Base-by-base conservation (phyloP, 768 basidiomycete genomes). In the Auricularia sp. region DNA sequence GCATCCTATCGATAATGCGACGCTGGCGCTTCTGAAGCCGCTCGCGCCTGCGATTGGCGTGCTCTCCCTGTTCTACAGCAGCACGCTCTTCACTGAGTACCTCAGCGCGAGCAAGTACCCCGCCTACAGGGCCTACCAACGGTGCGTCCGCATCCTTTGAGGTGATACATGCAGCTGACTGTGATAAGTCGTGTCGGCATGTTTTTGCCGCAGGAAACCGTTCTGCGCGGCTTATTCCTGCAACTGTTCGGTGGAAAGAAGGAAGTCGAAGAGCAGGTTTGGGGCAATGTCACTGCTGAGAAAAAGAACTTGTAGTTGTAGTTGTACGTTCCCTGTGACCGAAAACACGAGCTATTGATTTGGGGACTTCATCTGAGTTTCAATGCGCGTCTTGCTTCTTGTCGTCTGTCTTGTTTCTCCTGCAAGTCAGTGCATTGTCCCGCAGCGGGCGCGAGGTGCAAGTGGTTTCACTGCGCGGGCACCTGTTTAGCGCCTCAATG, bases 41-140 rank as follows among this genome's bases (percentile, higher is more conserved):
- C 73, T 91, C 21, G 65, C 78, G 18, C 88, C 90, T 0, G 81
- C 86, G 21, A 65, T 89, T 18, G 75, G 81, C 7, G 81, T 94
- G 45, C 88, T 86, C 67, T 62, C 77, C 11, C 80, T 97, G 2
- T 95, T 96, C 80, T 78, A 84, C 72, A 81, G 84, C 2, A 94
- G 92, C 18, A 94, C 93, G 1, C 66, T 74, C 14, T 88, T 88
- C 74, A 91, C 93, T 0, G 95, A 98, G 77, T 80, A 80, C 44
- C 94, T 98, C 70, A 86, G 91, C 4, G 68, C 71, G 37, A 73
- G 79, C 61, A 97, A 97, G 73, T 94, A 93, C 71, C 83, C 87
- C 2, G 81, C 78, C 3, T 97, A 96, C 74, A 71, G 72, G 4
- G 83, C 85, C 3, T 97, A 95, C 73, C 85, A 86, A 70, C 71